Base-by-base conservation (phyloP, 129 eudicot genomes). In the Lonicera japonica region DNA sequence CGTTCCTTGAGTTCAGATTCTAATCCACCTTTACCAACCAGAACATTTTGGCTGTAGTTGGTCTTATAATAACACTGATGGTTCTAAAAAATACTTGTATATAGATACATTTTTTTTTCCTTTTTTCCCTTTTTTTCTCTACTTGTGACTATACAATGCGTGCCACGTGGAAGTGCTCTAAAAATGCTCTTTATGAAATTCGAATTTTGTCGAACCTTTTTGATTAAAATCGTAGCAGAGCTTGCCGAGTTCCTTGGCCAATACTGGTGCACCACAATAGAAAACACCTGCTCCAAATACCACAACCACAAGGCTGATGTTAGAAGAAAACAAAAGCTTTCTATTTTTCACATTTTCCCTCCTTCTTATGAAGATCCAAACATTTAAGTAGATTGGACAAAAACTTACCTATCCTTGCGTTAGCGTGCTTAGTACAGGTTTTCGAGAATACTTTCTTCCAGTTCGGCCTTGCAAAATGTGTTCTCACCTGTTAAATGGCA, bases 401-500 rank as follows among this genome's bases (percentile, higher is more conserved):
- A n/a, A 15, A 48, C 82, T 77, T 54, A 92, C 99, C 99, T 78
- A 92, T 88, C 54, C 96, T 92, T 46, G 90, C 94, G 74, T 87
- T 90, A 4, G 89, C 85, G 57, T 92, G 99, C 65, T 92, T 87
- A 39, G 83, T 73, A 48, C 88, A 80, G 23, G 83, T 71, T 67
- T 77, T 87, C 11, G 95, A 77, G 53, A 92, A 75, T 43, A 92
- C 99, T 73, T 87, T 88, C 80, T 85, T 87, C 99, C 99, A 87
- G 52, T 87, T 88, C 34, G 99, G 99, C 83, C 88, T 88, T 4
- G 96, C 99, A 22, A 92, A 92, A 82, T 92, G 99, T 13, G 99
- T 87, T 50, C 95, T 58, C 34, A 92, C 95, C 98, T 92, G 88
- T 65, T 63, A 40, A 45, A 0, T 4, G 51, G 19, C 1, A 25